phyloP scores from a whole-genome alignment of 2,329 filamentous ascomycete genomes.

The Cryphonectria parasitica region DNA sequence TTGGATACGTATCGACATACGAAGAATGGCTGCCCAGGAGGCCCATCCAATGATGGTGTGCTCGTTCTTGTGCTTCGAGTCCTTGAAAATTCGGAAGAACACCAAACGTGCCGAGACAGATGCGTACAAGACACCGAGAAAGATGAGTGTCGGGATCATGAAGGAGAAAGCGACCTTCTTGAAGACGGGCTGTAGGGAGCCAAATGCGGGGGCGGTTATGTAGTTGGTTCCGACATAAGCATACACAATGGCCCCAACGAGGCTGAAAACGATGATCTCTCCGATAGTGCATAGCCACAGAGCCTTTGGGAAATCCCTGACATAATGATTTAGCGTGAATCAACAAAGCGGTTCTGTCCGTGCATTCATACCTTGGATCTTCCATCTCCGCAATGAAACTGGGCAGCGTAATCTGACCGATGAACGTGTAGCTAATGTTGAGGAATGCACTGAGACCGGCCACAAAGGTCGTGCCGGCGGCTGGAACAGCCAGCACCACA shows the following conservation, averaged over 20 bases:
- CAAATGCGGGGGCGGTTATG: constrained; percentile 85
- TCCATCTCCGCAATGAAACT: constrained; percentile 97
- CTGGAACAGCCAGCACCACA: constrained; percentile 69
- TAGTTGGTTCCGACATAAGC: constrained; percentile 90
- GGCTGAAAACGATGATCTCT: constrained; percentile 82
- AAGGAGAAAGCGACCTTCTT: constrained; percentile 92
- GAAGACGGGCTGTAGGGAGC: constrained; percentile 75
- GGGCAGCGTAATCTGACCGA: constrained; percentile 90
- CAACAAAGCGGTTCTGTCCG: not conserved
- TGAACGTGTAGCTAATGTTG: constrained; percentile 96
- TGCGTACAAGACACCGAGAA: constrained; percentile 87
- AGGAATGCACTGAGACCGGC: constrained; percentile 84
- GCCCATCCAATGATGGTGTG: constrained; percentile 84
- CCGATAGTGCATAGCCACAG: constrained; percentile 89
- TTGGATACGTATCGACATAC: constrained; percentile 40
- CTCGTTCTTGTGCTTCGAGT: constrained; percentile 76
- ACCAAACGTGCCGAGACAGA: constrained; percentile 88
- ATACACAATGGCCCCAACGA: constrained; percentile 82
- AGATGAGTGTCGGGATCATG: constrained; percentile 94
- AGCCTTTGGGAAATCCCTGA: constrained; percentile 85
- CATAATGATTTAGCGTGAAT: not conserved
- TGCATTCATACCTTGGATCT: constrained; percentile 51
- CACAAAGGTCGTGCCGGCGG: constrained; percentile 76
- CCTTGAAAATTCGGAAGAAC: constrained; percentile 86
- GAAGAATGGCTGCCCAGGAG: constrained; percentile 75